Conservation (phyloP, 1,284 basidiomycete species). For the Fomitopsis betulina region DNA sequence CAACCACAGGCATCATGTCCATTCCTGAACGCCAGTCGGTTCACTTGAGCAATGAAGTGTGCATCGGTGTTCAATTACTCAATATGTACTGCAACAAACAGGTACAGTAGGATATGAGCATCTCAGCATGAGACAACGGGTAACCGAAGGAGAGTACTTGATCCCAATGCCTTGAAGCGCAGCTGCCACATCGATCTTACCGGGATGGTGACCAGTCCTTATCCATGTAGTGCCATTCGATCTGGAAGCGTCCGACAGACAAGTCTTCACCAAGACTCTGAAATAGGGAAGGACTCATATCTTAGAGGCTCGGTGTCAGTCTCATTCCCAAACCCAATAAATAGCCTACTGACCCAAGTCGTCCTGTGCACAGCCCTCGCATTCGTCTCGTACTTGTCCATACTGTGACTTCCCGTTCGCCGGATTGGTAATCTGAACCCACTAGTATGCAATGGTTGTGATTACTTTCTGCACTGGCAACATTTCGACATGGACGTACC, state of each 20-base stretch:
- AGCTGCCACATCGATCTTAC: too few relatives aligned
- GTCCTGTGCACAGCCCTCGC: conserved; percentile 13
- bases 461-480: neutral
- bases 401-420: conserved; percentile 14
- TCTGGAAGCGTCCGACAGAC: neutral
- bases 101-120: too few relatives aligned
- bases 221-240: neutral
- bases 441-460: conserved; percentile 6
- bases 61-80: too few relatives aligned
- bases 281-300: neutral
- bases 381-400: conserved; percentile 13
- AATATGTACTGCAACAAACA: too few relatives aligned
- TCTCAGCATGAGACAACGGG: neutral
- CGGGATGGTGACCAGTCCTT: neutral
- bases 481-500: neutral
- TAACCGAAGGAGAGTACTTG: neutral
- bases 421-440: conserved; percentile 13
- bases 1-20: too few relatives aligned
- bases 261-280: conserved; percentile 11
- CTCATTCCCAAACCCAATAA: neutral
- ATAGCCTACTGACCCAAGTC: conserved; percentile 12
- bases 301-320: conserved; percentile 12
- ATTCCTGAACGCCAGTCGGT: too few relatives aligned
- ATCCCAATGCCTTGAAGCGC: neutral
- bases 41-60: too few relatives aligned